These are phyloP conservation scores for Pseudopithomyces maydicus DNA, from an alignment of 2,329 filamentous ascomycete genomes.

Conservation along the genomic window DNA sequence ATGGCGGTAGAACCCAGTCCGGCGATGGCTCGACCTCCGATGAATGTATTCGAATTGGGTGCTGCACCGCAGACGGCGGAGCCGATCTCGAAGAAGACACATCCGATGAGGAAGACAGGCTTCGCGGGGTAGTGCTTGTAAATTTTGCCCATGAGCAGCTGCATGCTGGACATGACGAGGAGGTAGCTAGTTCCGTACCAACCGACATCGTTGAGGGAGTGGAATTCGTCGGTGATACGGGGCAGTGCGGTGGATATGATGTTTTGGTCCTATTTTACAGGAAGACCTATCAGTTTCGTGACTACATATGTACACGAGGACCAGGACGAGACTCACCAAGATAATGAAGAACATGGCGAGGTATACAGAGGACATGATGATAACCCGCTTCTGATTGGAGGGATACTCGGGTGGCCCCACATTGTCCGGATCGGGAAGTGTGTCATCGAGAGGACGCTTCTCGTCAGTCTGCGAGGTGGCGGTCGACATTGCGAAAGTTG, in stretches of 20 bases:
- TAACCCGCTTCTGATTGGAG: background rate
- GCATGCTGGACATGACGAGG: conserved; percentile 52
- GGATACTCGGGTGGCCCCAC: background rate
- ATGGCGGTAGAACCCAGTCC: background rate
- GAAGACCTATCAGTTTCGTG: background rate
- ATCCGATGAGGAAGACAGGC: conserved; percentile 39
- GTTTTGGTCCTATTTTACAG: background rate
- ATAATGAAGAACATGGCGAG: background rate
- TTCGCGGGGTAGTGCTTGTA: conserved; percentile 54
- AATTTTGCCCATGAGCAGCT: conserved; percentile 53
- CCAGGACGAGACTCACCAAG: background rate
- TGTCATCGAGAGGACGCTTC: background rate
- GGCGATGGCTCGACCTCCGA: conserved; percentile 55
- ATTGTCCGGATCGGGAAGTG: background rate
- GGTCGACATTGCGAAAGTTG: background rate
- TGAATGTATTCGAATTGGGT: conserved; percentile 50
- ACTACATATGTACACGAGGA: background rate
- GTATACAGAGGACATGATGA: background rate
- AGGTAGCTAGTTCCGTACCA: conserved; percentile 48
- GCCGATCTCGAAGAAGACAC: conserved; percentile 52
- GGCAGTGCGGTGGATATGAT: conserved; percentile 21
- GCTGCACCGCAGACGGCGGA: conserved; percentile 47
- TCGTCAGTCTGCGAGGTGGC: background rate
- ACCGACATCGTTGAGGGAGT: conserved; percentile 31
- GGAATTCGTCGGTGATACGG: conserved; percentile 32